These are phyloP conservation scores for Tephrocybe sp. DNA, from an alignment of 768 basidiomycete species.

Conservation along the genomic window DNA sequence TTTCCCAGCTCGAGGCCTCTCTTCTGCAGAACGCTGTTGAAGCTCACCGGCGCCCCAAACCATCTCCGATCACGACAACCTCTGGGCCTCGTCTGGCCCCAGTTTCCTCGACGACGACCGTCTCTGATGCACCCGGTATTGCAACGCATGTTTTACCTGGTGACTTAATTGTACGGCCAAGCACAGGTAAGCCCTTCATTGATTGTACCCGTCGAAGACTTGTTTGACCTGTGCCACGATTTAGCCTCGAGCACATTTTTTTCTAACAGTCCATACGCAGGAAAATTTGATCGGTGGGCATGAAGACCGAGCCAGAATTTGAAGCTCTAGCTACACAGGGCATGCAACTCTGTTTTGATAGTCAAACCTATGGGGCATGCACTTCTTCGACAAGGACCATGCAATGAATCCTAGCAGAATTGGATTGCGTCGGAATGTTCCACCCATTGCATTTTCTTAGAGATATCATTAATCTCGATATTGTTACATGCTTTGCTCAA, in stretches of 20 bases:
- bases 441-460: too few relatives aligned
- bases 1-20: conserved; percentile 9
- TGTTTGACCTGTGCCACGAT: too few relatives aligned
- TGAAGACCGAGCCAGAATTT: background rate
- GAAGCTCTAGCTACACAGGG: too few relatives aligned
- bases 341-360: too few relatives aligned
- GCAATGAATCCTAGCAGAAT: too few relatives aligned
- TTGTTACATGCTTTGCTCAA: too few relatives aligned
- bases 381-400: too few relatives aligned
- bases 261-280: background rate
- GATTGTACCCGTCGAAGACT: too few relatives aligned
- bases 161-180: background rate
- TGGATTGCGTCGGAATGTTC: too few relatives aligned
- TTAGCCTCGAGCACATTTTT: background rate
- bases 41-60: background rate
- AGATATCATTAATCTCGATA: too few relatives aligned
- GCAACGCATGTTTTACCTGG: background rate
- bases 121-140: background rate
- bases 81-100: background rate
- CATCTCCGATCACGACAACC: background rate
- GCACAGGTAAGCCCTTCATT: background rate
- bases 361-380: too few relatives aligned
- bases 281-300: background rate
- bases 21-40: conserved; percentile 4
- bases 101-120: background rate